Evolutionary conservation across 2,329 filamentous ascomycete species (phyloP), one percentile per base, ranked within the genome.

Genomic region (Rhinocladiella similis): DNA sequence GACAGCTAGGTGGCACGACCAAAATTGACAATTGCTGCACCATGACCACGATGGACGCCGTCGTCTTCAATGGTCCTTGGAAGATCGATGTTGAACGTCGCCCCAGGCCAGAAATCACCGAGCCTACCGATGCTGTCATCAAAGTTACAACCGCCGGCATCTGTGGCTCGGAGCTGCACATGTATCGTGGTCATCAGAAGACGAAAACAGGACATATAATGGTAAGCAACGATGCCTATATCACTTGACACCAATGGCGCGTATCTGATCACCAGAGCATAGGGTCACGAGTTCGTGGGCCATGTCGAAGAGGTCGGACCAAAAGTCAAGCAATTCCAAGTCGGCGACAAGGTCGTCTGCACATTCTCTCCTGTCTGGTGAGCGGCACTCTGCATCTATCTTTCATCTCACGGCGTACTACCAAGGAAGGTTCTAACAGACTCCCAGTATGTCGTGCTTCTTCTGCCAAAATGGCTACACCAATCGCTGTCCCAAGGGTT

Each of bases 11-110:
- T n/a, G n/a, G n/a, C n/a, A n/a, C n/a, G n/a, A n/a, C n/a, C n/a
- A n/a, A n/a, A n/a, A n/a, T n/a, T n/a, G n/a, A n/a, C n/a, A n/a
- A n/a, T n/a, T n/a, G n/a, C n/a, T n/a, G n/a, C n/a, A n/a, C n/a
- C n/a, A n/a, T n/a, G n/a, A n/a, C n/a, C n/a, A 89, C 83, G 0
- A 96, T 96, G 92, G 89, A 89, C 72, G 91, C 91, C 29, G 90
- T 96, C 27, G 83, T 96, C 52, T 95, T 96, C 75, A 87, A 93
- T 60, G 90, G 88, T 1, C 87, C 89, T 3, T 80, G 82, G 67
- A 85, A 89, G 68, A 81, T 96, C 53, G 86, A 83, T 1, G 74
- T 96, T 53, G 88, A 96, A 74, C 84, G 94, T 59, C 82, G 90
- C 16, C 91, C 91, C 0, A 80, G 93, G 13, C 92, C 92, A 1